These are phyloP conservation scores for Pleurotus tuber-regium DNA, from an alignment of 768 basidiomycete genomes.

Conservation along the genomic window DNA sequence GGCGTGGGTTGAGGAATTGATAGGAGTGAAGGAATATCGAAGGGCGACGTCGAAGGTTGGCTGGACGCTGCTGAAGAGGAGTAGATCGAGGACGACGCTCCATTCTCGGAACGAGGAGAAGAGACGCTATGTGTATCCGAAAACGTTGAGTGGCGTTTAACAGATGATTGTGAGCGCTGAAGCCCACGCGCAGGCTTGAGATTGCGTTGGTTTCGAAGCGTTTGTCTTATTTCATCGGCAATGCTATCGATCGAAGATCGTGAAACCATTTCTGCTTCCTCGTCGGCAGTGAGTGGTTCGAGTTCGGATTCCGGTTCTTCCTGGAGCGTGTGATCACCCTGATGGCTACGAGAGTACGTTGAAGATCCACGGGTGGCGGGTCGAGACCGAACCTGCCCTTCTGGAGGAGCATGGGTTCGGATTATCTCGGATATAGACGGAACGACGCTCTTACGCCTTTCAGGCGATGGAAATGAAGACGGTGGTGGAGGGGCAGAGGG, in stretches of 20 bases:
- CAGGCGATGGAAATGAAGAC: slow-evolving; percentile 21
- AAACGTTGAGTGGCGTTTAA: slow-evolving; percentile 47
- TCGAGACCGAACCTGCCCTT: slow-evolving; percentile 47
- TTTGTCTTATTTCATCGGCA: slow-evolving; percentile 75
- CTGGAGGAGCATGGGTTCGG: slow-evolving; percentile 68
- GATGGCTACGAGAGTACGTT: slow-evolving; percentile 43
- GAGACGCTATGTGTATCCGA: slow-evolving; percentile 57
- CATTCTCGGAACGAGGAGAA: slow-evolving; percentile 56
- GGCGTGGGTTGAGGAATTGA: slow-evolving; percentile 42
- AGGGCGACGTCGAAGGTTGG: slow-evolving; percentile 46
- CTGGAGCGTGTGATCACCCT: slow-evolving; percentile 41
- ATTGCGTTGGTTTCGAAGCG: slow-evolving; percentile 58
- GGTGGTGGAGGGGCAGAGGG: slow-evolving; percentile 14
- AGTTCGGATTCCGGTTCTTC: slow-evolving; percentile 58
- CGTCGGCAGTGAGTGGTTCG: slow-evolving; percentile 45
- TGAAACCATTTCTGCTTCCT: slow-evolving; percentile 64
- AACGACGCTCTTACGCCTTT: slow-evolving; percentile 47
- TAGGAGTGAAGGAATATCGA: slow-evolving; percentile 36
- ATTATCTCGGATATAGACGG: slow-evolving; percentile 92
- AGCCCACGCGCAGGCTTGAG: slow-evolving; percentile 30
- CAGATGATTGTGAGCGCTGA: slow-evolving; percentile 20
- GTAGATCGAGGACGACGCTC: slow-evolving; percentile 46
- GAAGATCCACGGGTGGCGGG: slow-evolving; percentile 44
- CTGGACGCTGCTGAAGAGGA: slow-evolving; percentile 48
- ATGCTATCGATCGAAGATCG: slow-evolving; percentile 90